A percentile compares a stretch with the other conserved stretches of the same genome.
Conservation (phyloP, 2,329 filamentous ascomycete species). For the Ceratocystis alfenasii region DNA sequence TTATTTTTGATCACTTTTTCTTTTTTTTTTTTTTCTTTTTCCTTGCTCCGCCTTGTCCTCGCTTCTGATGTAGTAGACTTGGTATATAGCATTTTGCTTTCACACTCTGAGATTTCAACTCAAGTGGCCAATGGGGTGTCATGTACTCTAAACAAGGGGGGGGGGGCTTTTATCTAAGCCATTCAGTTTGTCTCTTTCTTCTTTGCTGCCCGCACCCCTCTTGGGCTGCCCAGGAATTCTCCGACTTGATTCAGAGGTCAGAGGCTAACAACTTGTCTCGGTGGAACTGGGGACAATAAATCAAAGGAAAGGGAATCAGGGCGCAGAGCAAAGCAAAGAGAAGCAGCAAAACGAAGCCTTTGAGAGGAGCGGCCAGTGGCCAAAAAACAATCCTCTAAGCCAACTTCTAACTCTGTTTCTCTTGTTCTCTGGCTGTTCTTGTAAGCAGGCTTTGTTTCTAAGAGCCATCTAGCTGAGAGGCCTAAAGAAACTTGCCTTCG, state of each 20-base stretch:
- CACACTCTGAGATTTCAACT: no score
- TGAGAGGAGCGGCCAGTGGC: background rate
- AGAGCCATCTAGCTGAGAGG: background rate
- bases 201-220: background rate
- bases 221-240: background rate
- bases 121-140: no score
- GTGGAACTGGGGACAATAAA: conserved; percentile 3
- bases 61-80: background rate
- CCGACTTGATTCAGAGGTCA: conserved; percentile 9
- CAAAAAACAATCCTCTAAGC: background rate
- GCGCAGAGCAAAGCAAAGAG: no score
- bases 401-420: background rate
- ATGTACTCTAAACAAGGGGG: background rate
- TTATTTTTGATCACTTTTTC: background rate
- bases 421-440: background rate
- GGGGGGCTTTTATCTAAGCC: background rate
- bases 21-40: background rate
- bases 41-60: background rate
- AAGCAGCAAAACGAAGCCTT: no score
- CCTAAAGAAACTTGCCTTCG: background rate
- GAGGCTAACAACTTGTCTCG: background rate
- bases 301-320: background rate
- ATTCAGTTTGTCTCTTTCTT: background rate
- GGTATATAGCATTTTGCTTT: background rate
- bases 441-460: background rate